Base-by-base conservation (phyloP, 208 protist species). In the Acanthamoeba divionensis region DNA sequence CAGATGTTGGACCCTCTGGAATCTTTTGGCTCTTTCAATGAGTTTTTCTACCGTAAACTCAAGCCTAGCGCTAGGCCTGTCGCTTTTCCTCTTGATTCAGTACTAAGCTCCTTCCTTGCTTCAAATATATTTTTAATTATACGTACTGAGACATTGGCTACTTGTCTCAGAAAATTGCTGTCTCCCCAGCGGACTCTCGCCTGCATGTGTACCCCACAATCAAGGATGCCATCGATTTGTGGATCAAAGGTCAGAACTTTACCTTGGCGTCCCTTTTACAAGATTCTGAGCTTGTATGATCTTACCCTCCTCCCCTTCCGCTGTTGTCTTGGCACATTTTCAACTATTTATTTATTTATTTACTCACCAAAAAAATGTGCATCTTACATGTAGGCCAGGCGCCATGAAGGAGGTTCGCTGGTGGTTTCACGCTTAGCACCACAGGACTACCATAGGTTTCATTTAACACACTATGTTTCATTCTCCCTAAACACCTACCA, bases 1-100 rank as follows among this genome's bases (percentile, higher is more conserved):
- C 55, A 90, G 63, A 90, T 90, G 65, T 44, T 90, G n/a, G 83
- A 90, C 4, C 10, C 60, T 0, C 21, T 90, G n/a, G 54, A 69
- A 1, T 8, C 38, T 10, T 90, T 57, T 63, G 44, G 24, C 13
- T 77, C 69, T 52, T 96, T 96, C 55, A 96, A 96, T 86, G 95
- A 94, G 77, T 96, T 96, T 44, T 96, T 96, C 71, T 94, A 93
- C 57, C 89, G 95, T 29, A 91, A 95, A 15, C 79, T 96, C 5
- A 95, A 95, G 75, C 90, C 93, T 18, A 55, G 26, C 10, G 91
- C 93, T 0, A 92, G 95, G 44, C 94, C 92, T 2, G 54, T 96
- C 9, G 71, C 54, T 79, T 5, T 55, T 2, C 77, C 77, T 24
- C 36, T 15, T 36, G 26, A 86, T 33, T 55, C 77, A 10, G 77